These are phyloP conservation scores for Capsella bursapastoris DNA, from an alignment of 345 rosid species.

Conservation along the genomic window DNA sequence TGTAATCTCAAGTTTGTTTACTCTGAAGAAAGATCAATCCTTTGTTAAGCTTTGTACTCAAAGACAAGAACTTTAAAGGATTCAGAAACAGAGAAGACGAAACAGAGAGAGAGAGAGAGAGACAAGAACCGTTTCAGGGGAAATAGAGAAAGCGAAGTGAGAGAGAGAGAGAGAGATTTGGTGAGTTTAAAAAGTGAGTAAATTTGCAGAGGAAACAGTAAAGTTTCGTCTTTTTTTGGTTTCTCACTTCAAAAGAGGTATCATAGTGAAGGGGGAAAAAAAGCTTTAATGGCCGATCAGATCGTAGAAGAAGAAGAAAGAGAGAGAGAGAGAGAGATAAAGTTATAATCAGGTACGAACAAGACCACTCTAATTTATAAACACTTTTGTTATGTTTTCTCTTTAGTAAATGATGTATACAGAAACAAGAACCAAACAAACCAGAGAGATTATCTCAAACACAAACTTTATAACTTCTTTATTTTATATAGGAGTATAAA, in stretches of 20 bases:
- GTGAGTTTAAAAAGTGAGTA: not conserved
- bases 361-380: constrained; percentile 31
- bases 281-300: constrained; percentile 47
- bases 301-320: constrained; percentile 26
- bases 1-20: no score
- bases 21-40: no score
- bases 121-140: constrained; percentile 18
- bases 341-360: constrained; percentile 43
- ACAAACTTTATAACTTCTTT: constrained; percentile 17
- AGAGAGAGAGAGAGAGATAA: not conserved
- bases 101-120: constrained; percentile 27
- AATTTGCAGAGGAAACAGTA: constrained; percentile 33
- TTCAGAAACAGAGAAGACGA: not conserved
- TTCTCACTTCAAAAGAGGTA: constrained; percentile 37
- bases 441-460: constrained; percentile 39
- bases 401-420: constrained; percentile 5
- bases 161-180: constrained; percentile 15
- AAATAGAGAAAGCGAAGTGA: constrained; percentile 31
- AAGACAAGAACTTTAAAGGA: constrained; percentile 15
- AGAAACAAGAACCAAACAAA: constrained; percentile 44
- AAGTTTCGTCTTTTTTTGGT: constrained; percentile 26
- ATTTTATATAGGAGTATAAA: not conserved
- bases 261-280: constrained; percentile 8
- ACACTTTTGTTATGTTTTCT: not conserved
- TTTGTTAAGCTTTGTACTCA: not conserved